These are phyloP conservation scores for Hyphodiscus sp. DNA, from an alignment of 2,329 filamentous ascomycete genomes.

Conservation along the genomic window DNA sequence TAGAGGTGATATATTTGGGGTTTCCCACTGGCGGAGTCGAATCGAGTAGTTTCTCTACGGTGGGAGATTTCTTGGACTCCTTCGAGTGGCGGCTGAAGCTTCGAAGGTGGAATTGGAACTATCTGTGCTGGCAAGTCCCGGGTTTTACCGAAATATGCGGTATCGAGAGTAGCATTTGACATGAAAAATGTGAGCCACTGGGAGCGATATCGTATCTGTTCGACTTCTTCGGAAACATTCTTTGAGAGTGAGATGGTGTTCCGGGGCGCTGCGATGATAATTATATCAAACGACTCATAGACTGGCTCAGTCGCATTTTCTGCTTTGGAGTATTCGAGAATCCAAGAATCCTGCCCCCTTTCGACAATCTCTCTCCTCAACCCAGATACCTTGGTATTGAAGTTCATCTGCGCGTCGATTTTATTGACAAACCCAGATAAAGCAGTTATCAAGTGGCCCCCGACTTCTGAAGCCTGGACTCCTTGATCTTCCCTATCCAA, in stretches of 20 bases:
- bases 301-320: background rate
- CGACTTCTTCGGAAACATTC: background rate
- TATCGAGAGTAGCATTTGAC: background rate
- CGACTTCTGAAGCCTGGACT: background rate
- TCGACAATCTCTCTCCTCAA: background rate
- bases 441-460: background rate
- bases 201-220: background rate
- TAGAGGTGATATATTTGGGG: background rate
- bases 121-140: background rate
- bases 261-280: background rate
- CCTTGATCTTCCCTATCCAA: background rate
- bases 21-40: background rate
- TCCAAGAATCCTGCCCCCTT: background rate
- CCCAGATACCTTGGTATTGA: background rate
- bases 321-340: background rate
- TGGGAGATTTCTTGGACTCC: background rate
- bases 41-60: background rate
- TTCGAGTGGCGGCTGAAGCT: background rate
- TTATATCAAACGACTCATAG: background rate
- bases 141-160: no score
- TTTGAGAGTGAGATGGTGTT: background rate
- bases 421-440: background rate
- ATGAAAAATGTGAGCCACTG: background rate
- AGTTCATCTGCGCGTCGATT: background rate
- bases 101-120: background rate